Evolutionary conservation across 1,284 basidiomycete species (phyloP), one percentile per base, ranked within the genome.

Genomic region (Ceratobasidium sp.): DNA sequence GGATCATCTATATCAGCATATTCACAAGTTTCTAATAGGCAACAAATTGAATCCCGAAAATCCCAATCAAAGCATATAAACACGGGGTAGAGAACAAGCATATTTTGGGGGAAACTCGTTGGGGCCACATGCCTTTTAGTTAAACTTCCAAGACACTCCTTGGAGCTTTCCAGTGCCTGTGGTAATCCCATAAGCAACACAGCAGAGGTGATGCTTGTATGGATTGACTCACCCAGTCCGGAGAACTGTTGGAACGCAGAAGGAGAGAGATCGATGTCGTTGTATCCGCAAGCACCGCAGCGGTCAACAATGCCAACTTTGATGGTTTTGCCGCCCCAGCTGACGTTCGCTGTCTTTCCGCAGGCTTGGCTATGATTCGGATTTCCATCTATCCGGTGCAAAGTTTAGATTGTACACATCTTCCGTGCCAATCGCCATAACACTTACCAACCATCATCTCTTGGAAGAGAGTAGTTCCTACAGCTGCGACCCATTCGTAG

Each of bases 391-490:
- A 59, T 64, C 44, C 23, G 17, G 12, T 48, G 46, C 44, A 33
- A 33, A n/a, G 5, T n/a, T 64, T 20, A 74, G 59, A 28, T 28
- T 42, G 23, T 44, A 4, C 7, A 10, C 44, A 40, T n/a, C 23
- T 10, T 23, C 10, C 52, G 7, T 26, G 7, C 48, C 13, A 1
- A 46, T 28, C 26, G 4, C 13, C 40, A 54, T 42, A 75, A 12
- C 52, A 67, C 74, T 76, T 40, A 66, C 74, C 74, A 17, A 76
- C 26, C 74, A 76, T 76, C 74, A 76, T 76, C 64, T 76, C 74
- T 26, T 76, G 64, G 74, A 76, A 76, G 48, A 76, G 52, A 17
- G 23, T 48, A 13, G 74, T 76, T 5, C 74, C 74, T 42, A 76
- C 64, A 3, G 74, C 74, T 38, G 74, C 74, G 28, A 76, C 74